Evolutionary conservation across 495 filamentous ascomycete species (phyloP).

Genomic region (Cercophora sp.): DNA sequence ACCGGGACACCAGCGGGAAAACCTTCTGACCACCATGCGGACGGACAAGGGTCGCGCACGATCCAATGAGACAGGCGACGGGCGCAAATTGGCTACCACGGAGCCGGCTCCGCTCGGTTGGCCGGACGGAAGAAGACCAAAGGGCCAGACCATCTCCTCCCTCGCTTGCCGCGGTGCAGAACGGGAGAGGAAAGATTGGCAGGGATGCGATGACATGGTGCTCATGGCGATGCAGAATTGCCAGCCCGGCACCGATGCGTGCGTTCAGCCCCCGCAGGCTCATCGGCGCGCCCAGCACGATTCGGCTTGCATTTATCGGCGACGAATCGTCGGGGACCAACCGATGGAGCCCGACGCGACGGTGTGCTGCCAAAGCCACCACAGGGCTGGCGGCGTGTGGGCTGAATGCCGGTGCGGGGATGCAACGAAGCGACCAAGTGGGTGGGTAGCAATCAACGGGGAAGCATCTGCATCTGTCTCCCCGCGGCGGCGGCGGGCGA

Average conservation of each 20-base stretch:
- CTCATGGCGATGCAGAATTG: background rate
- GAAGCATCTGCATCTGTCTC: too few species aligned
- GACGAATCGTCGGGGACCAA: background rate
- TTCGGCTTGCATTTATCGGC: background rate
- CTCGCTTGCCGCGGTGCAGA: background rate
- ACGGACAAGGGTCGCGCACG: background rate
- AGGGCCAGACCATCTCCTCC: background rate
- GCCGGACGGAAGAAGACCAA: background rate
- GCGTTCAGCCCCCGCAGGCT: background rate
- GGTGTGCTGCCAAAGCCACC: background rate
- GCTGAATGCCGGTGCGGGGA: constrained; percentile 4
- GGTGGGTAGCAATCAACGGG: too few species aligned
- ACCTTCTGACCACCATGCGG: background rate
- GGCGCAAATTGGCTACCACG: background rate
- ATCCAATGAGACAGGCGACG: background rate
- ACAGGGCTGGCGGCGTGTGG: background rate
- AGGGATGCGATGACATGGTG: background rate
- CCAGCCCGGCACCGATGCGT: too few species aligned
- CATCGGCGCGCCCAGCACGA: too few species aligned
- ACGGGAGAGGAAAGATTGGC: background rate
- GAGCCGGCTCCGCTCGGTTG: background rate
- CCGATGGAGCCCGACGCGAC: background rate
- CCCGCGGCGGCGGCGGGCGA: too few species aligned
- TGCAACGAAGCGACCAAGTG: background rate
- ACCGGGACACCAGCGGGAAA: background rate